phyloP scores from a whole-genome alignment of 306 rosid species.

The barrel medic (Medicago truncatula) region MtrunA17r5.0-ANR NC_053043.1:17767001-17767500 shows the following conservation, averaged over 20 bases:
- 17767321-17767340: conserved; percentile 77
- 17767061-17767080: conserved; percentile 54
- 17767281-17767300: conserved; percentile 70
- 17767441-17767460: conserved; percentile 94
- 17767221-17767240: conserved; percentile 52
- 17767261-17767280: conserved; percentile 72
- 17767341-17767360: conserved; percentile 28
- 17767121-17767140: conserved; percentile 62
- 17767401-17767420: conserved; percentile 31
- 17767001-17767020: conserved; percentile 42
- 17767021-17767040: conserved; percentile 41
- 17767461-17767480: conserved; percentile 97
- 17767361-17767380: conserved; percentile 22
- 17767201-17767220: conserved; percentile 54
- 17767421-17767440: conserved; percentile 73
- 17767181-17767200: conserved; percentile 49
- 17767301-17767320: conserved; percentile 69
- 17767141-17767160: conserved; percentile 49
- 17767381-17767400: background rate
- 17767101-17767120: conserved; percentile 46
- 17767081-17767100: conserved; percentile 49
- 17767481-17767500: conserved; percentile 90
- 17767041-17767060: conserved; percentile 45
- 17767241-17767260: conserved; percentile 53
- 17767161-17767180: conserved; percentile 54